Percentiles rank a stretch among this genome's conserved stretches.
These are phyloP conservation scores for Tetrahymena thermophila DNA, from an alignment of 73 alveolate species.

Conservation along the genomic window DNA sequence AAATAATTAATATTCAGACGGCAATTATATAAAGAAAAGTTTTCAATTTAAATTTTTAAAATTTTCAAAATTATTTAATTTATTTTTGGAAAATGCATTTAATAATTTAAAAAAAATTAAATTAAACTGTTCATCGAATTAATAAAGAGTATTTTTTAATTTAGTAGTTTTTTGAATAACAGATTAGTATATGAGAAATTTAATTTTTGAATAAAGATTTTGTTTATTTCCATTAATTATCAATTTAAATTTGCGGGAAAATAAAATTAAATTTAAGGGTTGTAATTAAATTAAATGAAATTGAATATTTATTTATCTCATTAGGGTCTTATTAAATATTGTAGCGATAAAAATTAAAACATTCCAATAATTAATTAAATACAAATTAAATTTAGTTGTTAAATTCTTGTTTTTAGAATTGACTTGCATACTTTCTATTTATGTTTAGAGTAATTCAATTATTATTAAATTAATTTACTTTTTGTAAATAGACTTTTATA, in stretches of 20 bases:
- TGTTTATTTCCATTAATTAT: background rate
- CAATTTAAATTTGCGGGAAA: background rate
- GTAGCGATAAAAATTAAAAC: background rate
- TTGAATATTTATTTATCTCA: background rate
- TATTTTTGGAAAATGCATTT: no score
- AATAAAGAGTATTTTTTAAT: no score
- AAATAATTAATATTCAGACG: no score
- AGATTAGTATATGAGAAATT: background rate
- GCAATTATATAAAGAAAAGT: no score
- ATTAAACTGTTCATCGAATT: no score
- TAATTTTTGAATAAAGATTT: background rate
- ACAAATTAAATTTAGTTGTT: background rate
- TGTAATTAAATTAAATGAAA: background rate
- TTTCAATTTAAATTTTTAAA: no score
- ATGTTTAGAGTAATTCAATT: background rate
- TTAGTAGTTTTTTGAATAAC: background rate
- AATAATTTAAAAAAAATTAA: no score
- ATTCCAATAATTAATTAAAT: background rate
- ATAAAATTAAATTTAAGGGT: background rate
- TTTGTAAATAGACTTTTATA: background rate
- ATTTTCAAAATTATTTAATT: no score
- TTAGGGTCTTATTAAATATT: background rate
- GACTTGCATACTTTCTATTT: no score
- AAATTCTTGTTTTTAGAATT: background rate
- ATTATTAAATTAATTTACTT: no score